Evolutionary conservation across 306 rosid genomes (phyloP).

Genomic region (Pterocarpus macrocarpus): DNA sequence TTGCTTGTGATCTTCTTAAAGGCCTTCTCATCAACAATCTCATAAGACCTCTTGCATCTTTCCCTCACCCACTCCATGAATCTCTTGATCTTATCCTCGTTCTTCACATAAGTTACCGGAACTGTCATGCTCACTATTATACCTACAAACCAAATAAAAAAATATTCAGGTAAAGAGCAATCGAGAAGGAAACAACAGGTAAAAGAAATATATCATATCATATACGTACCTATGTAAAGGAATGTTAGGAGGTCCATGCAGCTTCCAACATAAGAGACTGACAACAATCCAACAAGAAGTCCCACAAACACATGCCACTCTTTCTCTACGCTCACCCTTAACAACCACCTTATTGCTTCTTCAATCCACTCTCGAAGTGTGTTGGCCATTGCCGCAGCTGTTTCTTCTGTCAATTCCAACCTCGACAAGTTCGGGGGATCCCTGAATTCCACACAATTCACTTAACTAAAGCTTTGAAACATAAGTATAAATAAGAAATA

Average conservation of each 20-base stretch:
- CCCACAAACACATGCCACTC: slow-evolving; percentile 56
- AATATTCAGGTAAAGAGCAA: not conserved
- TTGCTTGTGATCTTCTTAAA: slow-evolving; percentile 52
- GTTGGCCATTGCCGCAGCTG: slow-evolving; percentile 44
- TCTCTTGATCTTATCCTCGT: slow-evolving; percentile 59
- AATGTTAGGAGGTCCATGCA: slow-evolving; percentile 56
- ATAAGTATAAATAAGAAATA: not conserved
- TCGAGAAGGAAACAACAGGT: not conserved
- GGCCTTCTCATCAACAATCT: slow-evolving; percentile 65
- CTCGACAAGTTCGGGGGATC: slow-evolving; percentile 49
- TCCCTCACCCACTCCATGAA: slow-evolving; percentile 52
- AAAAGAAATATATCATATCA: not conserved
- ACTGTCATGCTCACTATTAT: slow-evolving; percentile 53
- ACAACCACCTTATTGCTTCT: slow-evolving; percentile 58
- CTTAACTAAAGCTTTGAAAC: not conserved
- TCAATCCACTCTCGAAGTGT: slow-evolving; percentile 47
- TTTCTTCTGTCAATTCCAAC: slow-evolving; percentile 53
- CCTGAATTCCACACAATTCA: slow-evolving; percentile 49
- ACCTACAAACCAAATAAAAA: slow-evolving; percentile 46
- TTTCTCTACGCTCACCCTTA: slow-evolving; percentile 53
- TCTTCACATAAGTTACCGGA: slow-evolving; percentile 57
- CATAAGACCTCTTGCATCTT: slow-evolving; percentile 49
- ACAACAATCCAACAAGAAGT: slow-evolving; percentile 50
- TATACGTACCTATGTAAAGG: slow-evolving; percentile 58
- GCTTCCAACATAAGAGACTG: slow-evolving; percentile 59